Conservation (phyloP, 2,329 filamentous ascomycete genomes). For the Exserohilum rostratum region DNA sequence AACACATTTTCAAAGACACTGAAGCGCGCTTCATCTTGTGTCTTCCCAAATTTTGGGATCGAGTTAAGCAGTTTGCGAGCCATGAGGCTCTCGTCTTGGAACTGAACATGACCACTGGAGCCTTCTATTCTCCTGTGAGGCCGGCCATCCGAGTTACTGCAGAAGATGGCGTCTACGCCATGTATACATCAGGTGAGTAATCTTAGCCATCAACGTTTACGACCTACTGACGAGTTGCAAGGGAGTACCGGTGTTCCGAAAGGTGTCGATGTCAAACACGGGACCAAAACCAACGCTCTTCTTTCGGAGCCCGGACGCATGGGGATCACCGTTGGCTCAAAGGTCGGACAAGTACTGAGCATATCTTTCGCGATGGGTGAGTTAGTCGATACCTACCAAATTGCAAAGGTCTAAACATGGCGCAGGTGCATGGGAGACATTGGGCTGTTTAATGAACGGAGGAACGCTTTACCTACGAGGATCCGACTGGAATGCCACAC, state of each 20-base stretch:
- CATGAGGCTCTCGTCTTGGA: constrained; percentile 22
- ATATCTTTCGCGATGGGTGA: constrained; percentile 68
- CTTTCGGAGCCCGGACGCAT: constrained; percentile 59
- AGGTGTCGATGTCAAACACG: constrained; percentile 64
- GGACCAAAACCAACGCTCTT: constrained; percentile 61
- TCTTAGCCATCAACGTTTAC: not conserved
- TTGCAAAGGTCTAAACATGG: constrained; percentile 1
- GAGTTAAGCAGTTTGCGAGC: constrained; percentile 26
- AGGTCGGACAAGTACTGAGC: constrained; percentile 63
- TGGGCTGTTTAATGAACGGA: constrained; percentile 63
- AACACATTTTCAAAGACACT: constrained; percentile 58
- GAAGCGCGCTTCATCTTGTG: constrained; percentile 56
- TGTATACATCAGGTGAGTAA: constrained; percentile 58
- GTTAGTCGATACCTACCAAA: constrained; percentile 24
- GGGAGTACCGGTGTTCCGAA: constrained; percentile 64
- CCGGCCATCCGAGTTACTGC: constrained; percentile 22
- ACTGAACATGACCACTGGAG: constrained; percentile 22
- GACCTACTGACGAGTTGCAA: constrained; percentile 13
- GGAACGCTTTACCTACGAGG: constrained; percentile 62
- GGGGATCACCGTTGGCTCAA: constrained; percentile 57
- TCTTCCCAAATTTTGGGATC: constrained; percentile 45
- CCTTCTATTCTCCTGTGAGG: constrained; percentile 21
- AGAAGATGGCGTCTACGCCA: constrained; percentile 46
- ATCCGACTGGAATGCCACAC: constrained; percentile 56
- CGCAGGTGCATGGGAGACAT: constrained; percentile 66